Percentiles rank a stretch among this genome's conserved stretches.
Conservation (phyloP, 768 basidiomycete species). For the Trametes maxima region DNA sequence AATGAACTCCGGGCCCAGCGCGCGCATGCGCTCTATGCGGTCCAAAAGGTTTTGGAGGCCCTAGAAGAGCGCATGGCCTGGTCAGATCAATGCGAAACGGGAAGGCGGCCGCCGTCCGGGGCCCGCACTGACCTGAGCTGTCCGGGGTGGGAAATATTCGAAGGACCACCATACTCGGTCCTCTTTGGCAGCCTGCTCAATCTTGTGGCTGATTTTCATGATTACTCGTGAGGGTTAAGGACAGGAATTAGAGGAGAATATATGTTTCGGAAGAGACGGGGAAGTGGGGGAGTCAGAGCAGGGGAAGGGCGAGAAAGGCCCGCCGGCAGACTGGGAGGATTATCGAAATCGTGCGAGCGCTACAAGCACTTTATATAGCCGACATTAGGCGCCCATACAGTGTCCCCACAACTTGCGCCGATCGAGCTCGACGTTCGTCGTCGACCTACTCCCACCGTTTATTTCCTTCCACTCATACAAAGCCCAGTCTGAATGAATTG, state of each 20-base stretch:
- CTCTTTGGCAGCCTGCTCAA: constrained; percentile 81
- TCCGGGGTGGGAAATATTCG: constrained; percentile 96
- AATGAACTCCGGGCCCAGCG: constrained; percentile 94
- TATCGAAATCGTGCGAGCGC: too few species aligned
- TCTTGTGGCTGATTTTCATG: constrained; percentile 97
- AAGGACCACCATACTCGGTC: constrained; percentile 97
- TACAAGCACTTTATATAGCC: too few species aligned
- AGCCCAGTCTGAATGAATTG: too few species aligned
- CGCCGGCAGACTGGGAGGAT: too few species aligned
- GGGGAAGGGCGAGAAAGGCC: too few species aligned
- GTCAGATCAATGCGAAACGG: constrained; percentile 6
- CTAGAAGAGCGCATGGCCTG: constrained; percentile 38
- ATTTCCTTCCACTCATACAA: too few species aligned
- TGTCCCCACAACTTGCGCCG: too few species aligned
- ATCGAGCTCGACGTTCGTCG: too few species aligned
- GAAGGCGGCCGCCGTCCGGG: constrained; percentile 6
- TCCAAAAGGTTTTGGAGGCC: constrained; percentile 95
- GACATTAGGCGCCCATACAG: too few species aligned
- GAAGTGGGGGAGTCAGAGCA: constrained; percentile 11
- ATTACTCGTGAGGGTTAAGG: constrained; percentile 23
- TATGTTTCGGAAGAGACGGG: constrained; percentile 7
- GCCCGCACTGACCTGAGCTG: constrained; percentile 71
- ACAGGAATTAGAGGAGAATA: constrained; percentile 16
- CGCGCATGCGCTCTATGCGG: constrained; percentile 98
- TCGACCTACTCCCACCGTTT: too few species aligned